Conservation (phyloP, 2,329 filamentous ascomycete species). For the Colletotrichum tamarilloi region DNA sequence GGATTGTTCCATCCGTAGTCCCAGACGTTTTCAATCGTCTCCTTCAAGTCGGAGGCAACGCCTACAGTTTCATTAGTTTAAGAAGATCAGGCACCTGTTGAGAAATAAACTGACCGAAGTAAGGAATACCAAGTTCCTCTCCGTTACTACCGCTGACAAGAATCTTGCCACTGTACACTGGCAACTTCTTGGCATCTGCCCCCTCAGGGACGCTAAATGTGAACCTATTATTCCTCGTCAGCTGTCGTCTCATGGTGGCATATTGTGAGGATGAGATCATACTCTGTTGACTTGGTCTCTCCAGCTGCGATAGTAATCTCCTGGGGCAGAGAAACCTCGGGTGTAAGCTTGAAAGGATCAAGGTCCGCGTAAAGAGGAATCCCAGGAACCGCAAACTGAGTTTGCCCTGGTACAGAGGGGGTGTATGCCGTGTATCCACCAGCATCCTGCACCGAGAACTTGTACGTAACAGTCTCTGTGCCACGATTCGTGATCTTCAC, state of each 20-base stretch:
- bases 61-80: neutral
- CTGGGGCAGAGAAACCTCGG: constrained; percentile 32
- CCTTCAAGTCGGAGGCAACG: constrained; percentile 24
- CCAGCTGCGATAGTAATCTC: constrained; percentile 37
- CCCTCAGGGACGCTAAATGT: constrained; percentile 42
- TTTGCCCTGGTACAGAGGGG: constrained; percentile 24
- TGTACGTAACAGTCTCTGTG: constrained; percentile 46
- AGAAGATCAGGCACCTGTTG: no score
- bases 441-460: constrained; percentile 41
- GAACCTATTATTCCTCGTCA: constrained; percentile 29
- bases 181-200: constrained; percentile 42
- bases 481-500: constrained; percentile 50
- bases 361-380: constrained; percentile 24
- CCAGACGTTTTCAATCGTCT: constrained; percentile 26
- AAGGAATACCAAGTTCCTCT: constrained; percentile 47
- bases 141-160: constrained; percentile 44
- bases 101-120: constrained; percentile 38
- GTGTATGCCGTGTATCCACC: constrained; percentile 48
- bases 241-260: constrained; percentile 1
- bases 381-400: neutral
- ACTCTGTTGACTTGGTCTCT: constrained; percentile 18
- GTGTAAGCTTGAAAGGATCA: constrained; percentile 28
- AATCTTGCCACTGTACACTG: constrained; percentile 48
- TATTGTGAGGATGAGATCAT: neutral
- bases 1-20: constrained; percentile 1